A percentile compares a stretch with the other conserved stretches of the same genome.
Conservation (phyloP, 139 green algal genomes). For the Haematococcus sp. region DNA sequence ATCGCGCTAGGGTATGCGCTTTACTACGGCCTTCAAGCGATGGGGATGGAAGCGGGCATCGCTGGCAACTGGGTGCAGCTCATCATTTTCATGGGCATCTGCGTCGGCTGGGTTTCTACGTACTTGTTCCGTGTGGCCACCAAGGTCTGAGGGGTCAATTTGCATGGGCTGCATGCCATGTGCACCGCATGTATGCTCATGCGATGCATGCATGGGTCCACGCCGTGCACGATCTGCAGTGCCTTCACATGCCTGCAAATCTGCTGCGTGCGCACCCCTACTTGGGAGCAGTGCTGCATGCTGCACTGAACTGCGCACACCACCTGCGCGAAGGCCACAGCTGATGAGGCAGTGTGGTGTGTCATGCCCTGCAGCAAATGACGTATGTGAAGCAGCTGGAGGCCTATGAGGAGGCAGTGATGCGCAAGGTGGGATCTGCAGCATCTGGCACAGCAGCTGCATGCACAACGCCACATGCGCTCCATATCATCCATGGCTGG, state of each 20-base stretch:
- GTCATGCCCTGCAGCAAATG: conserved; percentile 85
- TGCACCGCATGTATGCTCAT: neutral
- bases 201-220: neutral
- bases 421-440: conserved; percentile 65
- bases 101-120: conserved; percentile 78
- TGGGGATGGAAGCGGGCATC: conserved; percentile 68
- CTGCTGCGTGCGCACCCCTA: too few species aligned
- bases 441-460: too few species aligned
- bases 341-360: neutral
- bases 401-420: conserved; percentile 98
- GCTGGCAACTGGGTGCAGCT: conserved; percentile 88
- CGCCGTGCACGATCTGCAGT: too few species aligned
- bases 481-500: too few species aligned
- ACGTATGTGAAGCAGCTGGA: conserved; percentile 98
- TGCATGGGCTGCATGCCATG: neutral
- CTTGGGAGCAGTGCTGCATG: neutral
- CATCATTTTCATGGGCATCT: conserved; percentile 83
- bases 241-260: too few species aligned
- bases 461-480: too few species aligned
- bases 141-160: conserved; percentile 63
- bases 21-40: conserved; percentile 86
- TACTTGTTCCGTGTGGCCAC: conserved; percentile 96
- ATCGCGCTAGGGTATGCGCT: conserved; percentile 72
- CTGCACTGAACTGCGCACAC: conserved; percentile 6
- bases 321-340: neutral